Evolutionary conservation across 805 yeast species (phyloP), one percentile per base, ranked within the genome.

Genomic region (Candida koratica): DNA sequence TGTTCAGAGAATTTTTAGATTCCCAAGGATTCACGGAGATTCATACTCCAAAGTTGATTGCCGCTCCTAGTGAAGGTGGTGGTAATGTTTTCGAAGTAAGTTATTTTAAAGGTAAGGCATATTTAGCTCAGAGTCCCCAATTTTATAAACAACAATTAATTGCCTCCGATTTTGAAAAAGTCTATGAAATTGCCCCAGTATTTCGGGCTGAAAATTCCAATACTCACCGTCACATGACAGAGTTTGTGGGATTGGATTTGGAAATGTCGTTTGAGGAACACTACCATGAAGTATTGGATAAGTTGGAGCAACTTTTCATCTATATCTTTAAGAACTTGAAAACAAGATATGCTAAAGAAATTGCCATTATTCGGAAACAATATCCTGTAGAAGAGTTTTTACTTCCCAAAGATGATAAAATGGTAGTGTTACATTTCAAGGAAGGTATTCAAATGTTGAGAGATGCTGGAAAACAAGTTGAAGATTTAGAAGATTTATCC

Each of bases 181-280:
- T 93, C 32, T 93, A 79, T 59, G 99, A 93, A 70, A 75, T 93
- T 55, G 97, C 93, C 2, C 97, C 99, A 24, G 97, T 93, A 28
- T 93, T 93, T 77, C 80, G 99, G 68, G 99, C 99, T 39, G 99
- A 93, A 66, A 90, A 93, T 74, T 90, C 97, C 44, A 89, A 93
- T 72, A 90, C 98, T 14, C 97, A 93, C 65, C 89, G 99, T 70
- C 99, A 93, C 67, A 82, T 93, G 95, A 93, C 99, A 39, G 99
- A 93, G 67, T 93, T 93, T 62, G 84, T 84, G 44, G 99, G 99
- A 41, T 79, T 94, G 53, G 99, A 93, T 73, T 67, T 93, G 67
- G 99, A 93, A 68, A 88, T 93, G 95, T 85, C 96, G 8, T 84
- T 93, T 57, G 97, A 93, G 69, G 96, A 89, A 69, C 97, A 93